Conservation (phyloP, 495 filamentous ascomycete species). For the Penicillium goetzii region DNA sequence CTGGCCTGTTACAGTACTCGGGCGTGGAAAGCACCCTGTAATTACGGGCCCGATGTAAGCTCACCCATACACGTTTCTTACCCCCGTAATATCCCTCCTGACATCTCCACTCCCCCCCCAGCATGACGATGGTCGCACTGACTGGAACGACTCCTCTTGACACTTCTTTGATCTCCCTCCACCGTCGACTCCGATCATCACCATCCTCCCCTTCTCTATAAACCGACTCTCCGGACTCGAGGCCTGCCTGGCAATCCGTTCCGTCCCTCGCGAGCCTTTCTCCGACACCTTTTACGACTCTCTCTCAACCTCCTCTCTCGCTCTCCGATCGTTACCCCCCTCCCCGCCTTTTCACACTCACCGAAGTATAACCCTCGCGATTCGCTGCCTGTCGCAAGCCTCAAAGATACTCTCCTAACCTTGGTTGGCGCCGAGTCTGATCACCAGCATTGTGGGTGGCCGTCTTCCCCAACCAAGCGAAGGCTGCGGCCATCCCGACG, state of each 20-base stretch:
- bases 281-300: constrained; percentile 7
- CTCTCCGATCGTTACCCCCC: constrained; percentile 10
- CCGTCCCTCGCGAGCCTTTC: not conserved
- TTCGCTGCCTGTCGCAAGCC: constrained; percentile 13
- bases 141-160: constrained; percentile 13
- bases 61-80: constrained; percentile 25
- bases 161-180: constrained; percentile 17
- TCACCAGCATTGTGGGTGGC: constrained; percentile 26
- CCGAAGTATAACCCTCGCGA: constrained; percentile 11
- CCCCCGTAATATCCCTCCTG: constrained; percentile 29
- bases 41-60: constrained; percentile 25
- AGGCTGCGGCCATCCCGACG: constrained; percentile 28
- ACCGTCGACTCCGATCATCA: not conserved
- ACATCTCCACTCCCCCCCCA: constrained; percentile 39
- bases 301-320: constrained; percentile 17
- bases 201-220: not conserved
- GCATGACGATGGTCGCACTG: constrained; percentile 38
- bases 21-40: constrained; percentile 16
- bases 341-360: constrained; percentile 10
- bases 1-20: constrained; percentile 2
- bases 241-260: constrained; percentile 7
- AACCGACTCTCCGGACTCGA: not conserved
- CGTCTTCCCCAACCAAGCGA: constrained; percentile 21
- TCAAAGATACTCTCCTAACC: not conserved
- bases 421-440: constrained; percentile 16